Evolutionary conservation across 1,284 basidiomycete genomes (phyloP).

Genomic region (Peniophora sp.): DNA sequence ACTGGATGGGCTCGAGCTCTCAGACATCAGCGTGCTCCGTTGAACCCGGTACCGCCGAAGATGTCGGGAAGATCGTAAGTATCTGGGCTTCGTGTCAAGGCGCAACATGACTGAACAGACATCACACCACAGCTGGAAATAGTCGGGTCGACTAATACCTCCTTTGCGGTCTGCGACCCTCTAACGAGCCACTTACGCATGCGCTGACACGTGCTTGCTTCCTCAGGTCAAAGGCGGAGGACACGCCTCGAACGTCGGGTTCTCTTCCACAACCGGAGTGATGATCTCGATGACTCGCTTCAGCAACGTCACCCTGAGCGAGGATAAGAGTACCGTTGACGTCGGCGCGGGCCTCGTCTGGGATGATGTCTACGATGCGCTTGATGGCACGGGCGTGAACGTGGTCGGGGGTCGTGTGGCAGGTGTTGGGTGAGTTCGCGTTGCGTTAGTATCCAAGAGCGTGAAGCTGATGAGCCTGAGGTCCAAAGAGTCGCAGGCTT

Average conservation of each 20-base stretch:
- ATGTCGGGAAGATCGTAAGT: constrained; percentile 8
- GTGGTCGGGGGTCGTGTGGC: constrained; percentile 39
- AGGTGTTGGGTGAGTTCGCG: constrained; percentile 23
- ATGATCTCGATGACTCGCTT: constrained; percentile 41
- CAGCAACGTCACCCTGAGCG: constrained; percentile 28
- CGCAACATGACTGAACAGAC: too few relatives aligned
- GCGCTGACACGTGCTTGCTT: background rate
- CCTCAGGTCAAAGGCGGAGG: constrained; percentile 41
- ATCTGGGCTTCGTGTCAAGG: too few relatives aligned
- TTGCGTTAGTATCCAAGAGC: too few relatives aligned
- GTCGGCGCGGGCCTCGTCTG: constrained; percentile 43
- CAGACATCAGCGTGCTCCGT: constrained; percentile 7
- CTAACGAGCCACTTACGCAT: background rate
- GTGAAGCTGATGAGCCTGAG: constrained; percentile 14
- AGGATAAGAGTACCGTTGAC: constrained; percentile 22
- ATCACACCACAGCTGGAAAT: constrained; percentile 31
- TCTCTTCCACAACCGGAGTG: constrained; percentile 45
- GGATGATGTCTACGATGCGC: constrained; percentile 37
- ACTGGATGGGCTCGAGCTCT: constrained; percentile 7
- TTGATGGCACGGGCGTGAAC: constrained; percentile 29
- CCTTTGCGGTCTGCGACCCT: constrained; percentile 26
- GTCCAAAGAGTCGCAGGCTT: constrained; percentile 43
- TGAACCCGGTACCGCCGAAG: constrained; percentile 7
- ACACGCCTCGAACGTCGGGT: constrained; percentile 36
- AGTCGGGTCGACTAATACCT: constrained; percentile 26